A percentile compares a stretch with the other conserved stretches of the same genome.
phyloP scores from a whole-genome alignment of 1,139 yeast genomes.

The Suhomyces bolitotheri region DNA sequence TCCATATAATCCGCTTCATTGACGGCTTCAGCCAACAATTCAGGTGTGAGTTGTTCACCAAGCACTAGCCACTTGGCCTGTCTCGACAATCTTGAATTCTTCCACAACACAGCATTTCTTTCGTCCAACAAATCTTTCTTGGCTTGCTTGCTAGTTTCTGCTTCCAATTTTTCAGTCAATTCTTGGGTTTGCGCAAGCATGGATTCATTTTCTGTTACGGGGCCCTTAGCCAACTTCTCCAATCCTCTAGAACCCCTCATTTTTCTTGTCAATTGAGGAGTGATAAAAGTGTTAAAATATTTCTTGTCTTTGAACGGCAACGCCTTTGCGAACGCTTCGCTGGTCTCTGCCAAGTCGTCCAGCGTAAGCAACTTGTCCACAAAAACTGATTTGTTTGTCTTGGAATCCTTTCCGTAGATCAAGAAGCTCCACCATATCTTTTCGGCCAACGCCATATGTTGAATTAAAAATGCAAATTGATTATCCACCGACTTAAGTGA shows the following conservation, averaged over 20 bases:
- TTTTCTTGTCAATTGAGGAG: slow-evolving; percentile 46
- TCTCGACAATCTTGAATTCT: slow-evolving; percentile 27
- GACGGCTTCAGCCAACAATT: slow-evolving; percentile 17
- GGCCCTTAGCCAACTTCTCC: slow-evolving; percentile 17
- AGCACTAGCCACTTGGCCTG: slow-evolving; percentile 17
- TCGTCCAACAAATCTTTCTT: slow-evolving; percentile 23
- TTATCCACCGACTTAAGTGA: slow-evolving; percentile 26
- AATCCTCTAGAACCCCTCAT: slow-evolving; percentile 42
- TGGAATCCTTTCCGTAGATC: slow-evolving; percentile 38
- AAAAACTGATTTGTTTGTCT: slow-evolving; percentile 33
- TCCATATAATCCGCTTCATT: not conserved
- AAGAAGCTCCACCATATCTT: slow-evolving; percentile 47
- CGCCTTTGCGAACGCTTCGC: slow-evolving; percentile 20
- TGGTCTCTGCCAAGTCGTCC: slow-evolving; percentile 24
- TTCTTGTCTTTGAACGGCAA: slow-evolving; percentile 36
- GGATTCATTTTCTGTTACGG: slow-evolving; percentile 3
- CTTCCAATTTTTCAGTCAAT: slow-evolving; percentile 16
- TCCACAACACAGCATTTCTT: slow-evolving; percentile 34
- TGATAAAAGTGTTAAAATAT: slow-evolving; percentile 45
- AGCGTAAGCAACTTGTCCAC: slow-evolving; percentile 22
- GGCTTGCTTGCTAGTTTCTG: slow-evolving; percentile 11
- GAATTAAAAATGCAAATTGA: slow-evolving; percentile 30
- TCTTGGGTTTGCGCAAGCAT: slow-evolving; percentile 9
- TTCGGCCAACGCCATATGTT: slow-evolving; percentile 31
- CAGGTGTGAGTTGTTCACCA: slow-evolving; percentile 16